Evolutionary conservation across 2,329 filamentous ascomycete species (phyloP).

Genomic region (Xylariaceae sp.): DNA sequence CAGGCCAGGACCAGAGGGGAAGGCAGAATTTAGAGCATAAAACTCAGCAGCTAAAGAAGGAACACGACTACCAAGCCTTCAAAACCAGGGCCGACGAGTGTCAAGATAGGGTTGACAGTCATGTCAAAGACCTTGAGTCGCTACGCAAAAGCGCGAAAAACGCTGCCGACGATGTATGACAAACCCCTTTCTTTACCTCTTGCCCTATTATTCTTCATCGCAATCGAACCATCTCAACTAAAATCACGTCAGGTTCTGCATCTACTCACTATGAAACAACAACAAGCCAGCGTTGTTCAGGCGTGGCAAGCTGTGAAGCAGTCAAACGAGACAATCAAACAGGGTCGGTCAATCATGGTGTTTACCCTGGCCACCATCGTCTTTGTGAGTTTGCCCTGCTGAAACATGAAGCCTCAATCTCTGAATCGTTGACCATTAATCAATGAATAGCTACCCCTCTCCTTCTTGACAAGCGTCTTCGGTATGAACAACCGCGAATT

Average conservation of each 20-base stretch:
- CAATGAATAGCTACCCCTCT: slow-evolving; percentile 43
- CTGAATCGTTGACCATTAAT: not conserved
- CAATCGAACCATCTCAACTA: not conserved
- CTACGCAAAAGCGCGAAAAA: slow-evolving; percentile 43
- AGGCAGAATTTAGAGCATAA: no score
- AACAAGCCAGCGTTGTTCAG: slow-evolving; percentile 54
- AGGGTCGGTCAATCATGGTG: slow-evolving; percentile 53
- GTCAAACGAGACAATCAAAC: slow-evolving; percentile 48
- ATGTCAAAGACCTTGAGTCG: slow-evolving; percentile 45
- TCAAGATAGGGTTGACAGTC: slow-evolving; percentile 34
- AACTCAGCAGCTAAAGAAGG: not conserved
- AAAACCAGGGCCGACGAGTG: slow-evolving; percentile 39
- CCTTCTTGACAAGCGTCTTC: slow-evolving; percentile 48
- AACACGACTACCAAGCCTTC: slow-evolving; percentile 36
- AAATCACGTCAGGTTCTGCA: slow-evolving; percentile 46
- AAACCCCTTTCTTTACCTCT: not conserved
- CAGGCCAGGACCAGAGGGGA: no score
- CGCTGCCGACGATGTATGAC: slow-evolving; percentile 44
- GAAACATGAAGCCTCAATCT: no score
- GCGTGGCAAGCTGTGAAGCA: slow-evolving; percentile 50
- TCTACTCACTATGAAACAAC: slow-evolving; percentile 52
- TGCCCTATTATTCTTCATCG: not conserved
- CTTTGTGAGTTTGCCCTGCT: slow-evolving; percentile 48
- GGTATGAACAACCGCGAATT: slow-evolving; percentile 47
- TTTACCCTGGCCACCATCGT: slow-evolving; percentile 56